Evolutionary conservation across 2,329 filamentous ascomycete genomes (phyloP), one percentile per base, ranked within the genome.

Genomic region (Diaporthe sp.): DNA sequence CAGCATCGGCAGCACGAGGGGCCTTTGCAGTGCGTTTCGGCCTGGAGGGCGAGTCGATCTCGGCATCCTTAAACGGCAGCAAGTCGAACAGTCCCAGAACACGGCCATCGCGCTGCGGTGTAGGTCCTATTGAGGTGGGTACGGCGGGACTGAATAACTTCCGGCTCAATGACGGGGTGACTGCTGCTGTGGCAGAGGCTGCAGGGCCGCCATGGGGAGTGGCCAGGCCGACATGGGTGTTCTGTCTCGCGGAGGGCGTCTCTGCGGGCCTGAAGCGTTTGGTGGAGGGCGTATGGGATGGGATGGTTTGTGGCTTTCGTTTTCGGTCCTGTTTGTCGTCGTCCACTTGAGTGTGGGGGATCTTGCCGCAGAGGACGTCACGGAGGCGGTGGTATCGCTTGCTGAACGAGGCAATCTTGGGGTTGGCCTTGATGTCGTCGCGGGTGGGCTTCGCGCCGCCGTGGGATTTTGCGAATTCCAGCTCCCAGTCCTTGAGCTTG

Each of bases 81-180:
- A 94, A 84, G 80, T 96, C 94, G 81, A 97, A 97, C 25, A 97
- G 85, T 6, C 94, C 94, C 3, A 97, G 87, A 1, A 95, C 92
- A 28, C 91, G 90, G 39, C 94, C 94, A 82, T 96, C 93, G 77
- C 92, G 91, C 80, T 96, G 94, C 4, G 94, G 94, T 17, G 94
- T 97, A 1, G 94, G 94, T 3, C 94, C 94, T 76, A 97, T 90
- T 0, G 88, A 90, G 7, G 90, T 91, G 3, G 90, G 90, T 15
- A 88, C 86, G 0, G 84, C 84, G 1, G 91, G 90, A 74, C 90
- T 91, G 80, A 93, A 93, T 8, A 93, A 85, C 75, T 88, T 91
- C 42, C 91, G 87, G 51, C 88, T 86, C 58, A 88, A 85, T 1
- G 88, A 89, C 2, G 92, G 91, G 2, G 91, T 92, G 68, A 87